Evolutionary conservation across 2,329 filamentous ascomycete species (phyloP), one percentile per base, ranked within the genome.

Genomic region (Fusarium sp.): DNA sequence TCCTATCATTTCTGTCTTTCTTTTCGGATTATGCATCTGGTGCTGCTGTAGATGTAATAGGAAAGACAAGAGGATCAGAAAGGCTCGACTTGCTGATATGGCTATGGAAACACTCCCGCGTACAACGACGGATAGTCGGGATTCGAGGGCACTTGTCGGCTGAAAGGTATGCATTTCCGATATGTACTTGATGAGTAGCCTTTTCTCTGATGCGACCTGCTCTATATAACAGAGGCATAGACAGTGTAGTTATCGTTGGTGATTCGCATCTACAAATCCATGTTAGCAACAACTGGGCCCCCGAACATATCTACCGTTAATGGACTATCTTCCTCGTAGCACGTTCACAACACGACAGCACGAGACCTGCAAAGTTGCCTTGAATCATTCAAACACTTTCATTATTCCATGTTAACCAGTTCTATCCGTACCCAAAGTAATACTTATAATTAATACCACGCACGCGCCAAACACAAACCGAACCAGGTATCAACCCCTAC

Each of bases 341-440:
- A 38, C 34, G 10, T n/a, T 38, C 34, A 38, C 3, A n/a, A n/a
- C 18, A 12, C 25, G 20, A 9, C 12, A 52, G 45, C 10, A 32
- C 25, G 44, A 38, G 32, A 24, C 22, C 38, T 10, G 22, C 8
- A 20, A 20, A 27, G 40, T 63, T 32, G 20, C 16, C 18, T 62
- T 49, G 47, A 43, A 38, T 66, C 55, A 24, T 57, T 66, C 55
- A 62, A 67, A 63, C 27, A 43, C 58, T 59, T 72, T 46, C 44
- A 53, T 45, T 68, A 56, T 51, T 60, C 49, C 30, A 40, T 54
- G 58, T 40, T 58, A 61, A 62, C 56, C 56, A 53, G 55, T 60
- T 75, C 71, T 75, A 75, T 73, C 53, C 53, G 56, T 66, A 70
- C 61, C 63, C 73, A 74, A 73, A 66, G 34, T 20, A 67, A 73